Evolutionary conservation across 371 early-diverging fungal genomes (phyloP).

Genomic region (Dichotomocladium elegans): DNA sequence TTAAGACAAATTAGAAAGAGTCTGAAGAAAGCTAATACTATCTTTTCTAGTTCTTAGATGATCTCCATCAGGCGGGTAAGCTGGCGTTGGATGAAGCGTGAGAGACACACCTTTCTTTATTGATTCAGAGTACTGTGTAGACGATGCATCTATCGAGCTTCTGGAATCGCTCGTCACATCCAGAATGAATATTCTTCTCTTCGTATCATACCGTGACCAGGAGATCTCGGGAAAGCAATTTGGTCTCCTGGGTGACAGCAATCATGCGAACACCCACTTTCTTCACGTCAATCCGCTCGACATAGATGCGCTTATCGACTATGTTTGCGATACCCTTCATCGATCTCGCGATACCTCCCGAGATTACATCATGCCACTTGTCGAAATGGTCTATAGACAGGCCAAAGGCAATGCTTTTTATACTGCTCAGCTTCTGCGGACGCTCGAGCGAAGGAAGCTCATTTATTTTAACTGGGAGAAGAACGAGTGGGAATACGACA

Average conservation of each 20-base stretch:
- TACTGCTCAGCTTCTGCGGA: slow-evolving; percentile 27
- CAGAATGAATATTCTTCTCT: slow-evolving; percentile 25
- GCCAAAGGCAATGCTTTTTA: slow-evolving; percentile 44
- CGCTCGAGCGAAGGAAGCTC: slow-evolving; percentile 35
- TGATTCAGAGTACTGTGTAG: too few species aligned
- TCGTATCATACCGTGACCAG: slow-evolving; percentile 37
- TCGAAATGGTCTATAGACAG: slow-evolving; percentile 27
- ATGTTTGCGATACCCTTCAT: slow-evolving; percentile 33
- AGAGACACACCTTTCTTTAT: too few species aligned
- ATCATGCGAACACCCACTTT: slow-evolving; percentile 18
- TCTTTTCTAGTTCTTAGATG: slow-evolving; percentile 34
- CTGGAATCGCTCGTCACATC: slow-evolving; percentile 31
- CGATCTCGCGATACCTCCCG: slow-evolving; percentile 16
- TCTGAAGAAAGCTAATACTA: neutral
- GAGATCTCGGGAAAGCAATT: slow-evolving; percentile 10
- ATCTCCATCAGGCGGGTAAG: slow-evolving; percentile 38
- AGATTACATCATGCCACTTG: slow-evolving; percentile 27
- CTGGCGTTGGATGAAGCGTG: neutral
- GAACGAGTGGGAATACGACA: slow-evolving; percentile 42
- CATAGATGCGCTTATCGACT: slow-evolving; percentile 28
- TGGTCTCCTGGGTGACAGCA: slow-evolving; percentile 13
- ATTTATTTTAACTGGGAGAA: slow-evolving; percentile 49
- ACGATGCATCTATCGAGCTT: slow-evolving; percentile 39
- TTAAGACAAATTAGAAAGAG: neutral
- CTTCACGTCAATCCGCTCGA: slow-evolving; percentile 27